phyloP scores from a whole-genome alignment of 1,284 basidiomycete species.

The Sporisorium scitamineum region DNA sequence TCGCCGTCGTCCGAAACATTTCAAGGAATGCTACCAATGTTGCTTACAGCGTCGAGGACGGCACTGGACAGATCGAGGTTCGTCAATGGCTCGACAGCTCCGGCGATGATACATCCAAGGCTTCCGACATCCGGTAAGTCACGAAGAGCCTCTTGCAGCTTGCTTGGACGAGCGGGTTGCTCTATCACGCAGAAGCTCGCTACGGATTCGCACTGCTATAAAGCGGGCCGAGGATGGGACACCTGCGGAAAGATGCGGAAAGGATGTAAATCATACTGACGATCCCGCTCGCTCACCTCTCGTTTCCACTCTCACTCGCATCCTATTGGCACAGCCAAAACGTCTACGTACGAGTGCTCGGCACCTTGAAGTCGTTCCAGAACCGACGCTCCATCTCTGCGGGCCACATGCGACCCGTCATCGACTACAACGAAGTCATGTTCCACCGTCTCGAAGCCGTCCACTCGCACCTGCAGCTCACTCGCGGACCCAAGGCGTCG shows the following conservation, averaged over 20 bases:
- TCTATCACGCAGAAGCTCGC: not conserved
- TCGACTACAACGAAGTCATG: constrained; percentile 82
- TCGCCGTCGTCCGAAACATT: constrained; percentile 83
- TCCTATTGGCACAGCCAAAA: constrained; percentile 75
- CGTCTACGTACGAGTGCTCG: constrained; percentile 85
- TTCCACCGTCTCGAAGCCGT: constrained; percentile 80
- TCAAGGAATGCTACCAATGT: constrained; percentile 83
- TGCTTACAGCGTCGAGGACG: constrained; percentile 86
- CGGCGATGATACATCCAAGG: constrained; percentile 71
- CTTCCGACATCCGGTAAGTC: constrained; percentile 59
- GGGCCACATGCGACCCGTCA: constrained; percentile 71
- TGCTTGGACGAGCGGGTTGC: not conserved
- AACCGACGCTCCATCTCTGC: constrained; percentile 80
- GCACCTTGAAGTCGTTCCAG: constrained; percentile 87
- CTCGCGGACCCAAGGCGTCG: constrained; percentile 30
- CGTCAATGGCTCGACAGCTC: constrained; percentile 86
- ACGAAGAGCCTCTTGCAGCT: not conserved
- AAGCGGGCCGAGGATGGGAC: not conserved
- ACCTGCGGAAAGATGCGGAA: constrained; percentile 1
- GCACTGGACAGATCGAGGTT: constrained; percentile 87
- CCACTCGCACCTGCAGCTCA: constrained; percentile 66
- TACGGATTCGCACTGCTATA: not conserved
- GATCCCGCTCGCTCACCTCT: not conserved
- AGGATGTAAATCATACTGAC: constrained; percentile 10
- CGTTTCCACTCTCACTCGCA: not conserved